phyloP scores from a whole-genome alignment of 371 early-diverging fungal species.

The Apophysomyces elegans region DNA sequence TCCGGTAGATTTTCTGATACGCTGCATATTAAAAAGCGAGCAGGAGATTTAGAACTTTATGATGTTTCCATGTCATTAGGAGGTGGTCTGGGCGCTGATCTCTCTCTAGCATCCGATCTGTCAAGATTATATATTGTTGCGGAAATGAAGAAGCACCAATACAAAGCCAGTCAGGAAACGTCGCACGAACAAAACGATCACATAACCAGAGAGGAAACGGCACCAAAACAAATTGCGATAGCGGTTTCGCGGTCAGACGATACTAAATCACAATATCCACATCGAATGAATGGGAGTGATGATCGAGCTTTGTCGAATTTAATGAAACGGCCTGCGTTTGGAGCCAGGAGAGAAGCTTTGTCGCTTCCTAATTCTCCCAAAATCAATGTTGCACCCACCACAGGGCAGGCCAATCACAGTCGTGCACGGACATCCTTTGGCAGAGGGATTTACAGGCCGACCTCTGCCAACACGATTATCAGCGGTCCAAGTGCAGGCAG shows the following conservation, averaged over 20 bases:
- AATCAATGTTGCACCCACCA: constrained; percentile 30
- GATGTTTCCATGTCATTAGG: constrained; percentile 49
- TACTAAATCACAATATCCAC: not conserved
- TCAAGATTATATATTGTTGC: constrained; percentile 30
- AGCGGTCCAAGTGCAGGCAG: not conserved
- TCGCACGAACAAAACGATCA: not conserved
- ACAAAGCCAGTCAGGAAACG: constrained; percentile 8
- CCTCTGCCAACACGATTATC: not conserved
- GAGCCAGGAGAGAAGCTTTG: not conserved
- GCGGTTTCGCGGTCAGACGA: not conserved
- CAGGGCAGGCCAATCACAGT: constrained; percentile 9
- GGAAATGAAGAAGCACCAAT: constrained; percentile 27
- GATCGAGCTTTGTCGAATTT: not conserved
- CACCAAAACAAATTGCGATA: not conserved
- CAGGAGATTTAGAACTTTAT: constrained; percentile 44
- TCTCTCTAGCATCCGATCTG: constrained; percentile 15
- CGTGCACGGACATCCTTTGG: constrained; percentile 3
- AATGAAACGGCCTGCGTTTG: not conserved
- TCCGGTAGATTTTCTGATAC: constrained; percentile 48
- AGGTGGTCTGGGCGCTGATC: constrained; percentile 57
- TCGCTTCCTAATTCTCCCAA: constrained; percentile 17
- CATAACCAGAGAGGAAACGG: not conserved
- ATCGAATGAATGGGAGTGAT: not conserved
- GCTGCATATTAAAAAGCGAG: constrained; percentile 40
- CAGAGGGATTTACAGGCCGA: constrained; percentile 8